Evolutionary conservation across 2,329 filamentous ascomycete species (phyloP).

Genomic region (Fusarium avenaceum): DNA sequence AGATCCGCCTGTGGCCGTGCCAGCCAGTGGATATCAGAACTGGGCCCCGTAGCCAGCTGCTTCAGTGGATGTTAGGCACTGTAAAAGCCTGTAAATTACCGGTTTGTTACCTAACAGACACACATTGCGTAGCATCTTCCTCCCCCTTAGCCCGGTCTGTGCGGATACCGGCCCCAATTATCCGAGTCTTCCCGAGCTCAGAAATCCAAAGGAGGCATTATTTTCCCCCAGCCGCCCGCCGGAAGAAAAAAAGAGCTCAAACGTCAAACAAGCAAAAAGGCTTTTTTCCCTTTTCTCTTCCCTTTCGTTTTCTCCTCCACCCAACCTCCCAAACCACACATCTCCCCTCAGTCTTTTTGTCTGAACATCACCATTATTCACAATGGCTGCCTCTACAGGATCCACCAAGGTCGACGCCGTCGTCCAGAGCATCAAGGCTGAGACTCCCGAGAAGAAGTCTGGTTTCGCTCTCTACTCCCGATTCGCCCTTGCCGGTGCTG

Average conservation of each 20-base stretch:
- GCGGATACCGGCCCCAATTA: constrained; percentile 48
- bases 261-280: constrained; percentile 35
- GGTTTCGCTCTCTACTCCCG: constrained; percentile 85
- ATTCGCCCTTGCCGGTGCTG: constrained; percentile 96
- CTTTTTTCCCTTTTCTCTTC: constrained; percentile 35
- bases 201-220: constrained; percentile 42
- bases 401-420: constrained; percentile 62
- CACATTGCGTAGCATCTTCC: constrained; percentile 21
- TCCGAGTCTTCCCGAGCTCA: constrained; percentile 51
- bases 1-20: constrained; percentile 10
- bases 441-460: constrained; percentile 59
- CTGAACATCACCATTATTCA: constrained; percentile 44
- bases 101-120: constrained; percentile 29
- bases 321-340: constrained; percentile 1
- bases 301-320: constrained; percentile 24
- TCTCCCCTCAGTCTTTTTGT: constrained; percentile 55
- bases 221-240: constrained; percentile 38
- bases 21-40: constrained; percentile 17
- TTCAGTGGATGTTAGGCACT: constrained; percentile 25
- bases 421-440: constrained; percentile 58
- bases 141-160: constrained; percentile 50
- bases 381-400: constrained; percentile 61
- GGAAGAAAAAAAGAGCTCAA: constrained; percentile 46
- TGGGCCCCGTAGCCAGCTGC: constrained; percentile 8
- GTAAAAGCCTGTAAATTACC: constrained; percentile 13